Evolutionary conservation across 2,329 filamentous ascomycete genomes (phyloP).

Genomic region (Balansia obtecta): DNA sequence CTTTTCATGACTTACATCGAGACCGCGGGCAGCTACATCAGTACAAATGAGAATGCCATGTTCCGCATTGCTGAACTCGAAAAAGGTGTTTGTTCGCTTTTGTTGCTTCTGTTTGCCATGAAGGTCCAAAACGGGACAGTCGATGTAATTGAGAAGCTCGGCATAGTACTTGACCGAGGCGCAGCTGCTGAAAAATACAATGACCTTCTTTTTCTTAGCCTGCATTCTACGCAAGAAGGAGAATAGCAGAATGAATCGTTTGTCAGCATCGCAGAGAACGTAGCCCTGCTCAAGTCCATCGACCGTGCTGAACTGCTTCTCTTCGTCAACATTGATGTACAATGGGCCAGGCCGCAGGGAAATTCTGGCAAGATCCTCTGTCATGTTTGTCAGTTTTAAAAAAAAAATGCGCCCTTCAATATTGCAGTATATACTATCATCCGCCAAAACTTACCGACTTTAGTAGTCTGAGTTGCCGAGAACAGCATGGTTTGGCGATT

Average conservation of each 20-base stretch:
- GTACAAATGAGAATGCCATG: constrained; percentile 89
- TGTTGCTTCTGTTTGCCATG: constrained; percentile 98
- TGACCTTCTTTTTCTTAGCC: constrained; percentile 90
- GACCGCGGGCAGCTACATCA: constrained; percentile 85
- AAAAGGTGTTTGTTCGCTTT: constrained; percentile 97
- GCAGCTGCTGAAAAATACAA: constrained; percentile 90
- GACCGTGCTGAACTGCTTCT: constrained; percentile 82
- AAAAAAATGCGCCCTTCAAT: background rate
- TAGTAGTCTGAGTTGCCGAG: constrained; percentile 95
- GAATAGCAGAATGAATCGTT: constrained; percentile 86
- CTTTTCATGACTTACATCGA: constrained; percentile 52
- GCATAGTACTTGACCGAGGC: constrained; percentile 93
- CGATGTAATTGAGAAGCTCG: constrained; percentile 94
- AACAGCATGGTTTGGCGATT: constrained; percentile 95
- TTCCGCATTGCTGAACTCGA: constrained; percentile 72
- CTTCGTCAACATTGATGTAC: constrained; percentile 93
- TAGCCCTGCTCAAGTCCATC: constrained; percentile 94
- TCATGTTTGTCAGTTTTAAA: background rate
- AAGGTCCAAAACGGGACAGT: constrained; percentile 74
- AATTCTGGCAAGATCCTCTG: constrained; percentile 84
- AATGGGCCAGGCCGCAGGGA: constrained; percentile 82
- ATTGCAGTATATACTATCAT: background rate
- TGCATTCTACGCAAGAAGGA: constrained; percentile 71
- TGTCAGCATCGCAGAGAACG: constrained; percentile 84
- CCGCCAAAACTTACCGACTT: constrained; percentile 46